Evolutionary conservation across 2,329 filamentous ascomycete species (phyloP).

Genomic region (Ambrosiella beaveri): DNA sequence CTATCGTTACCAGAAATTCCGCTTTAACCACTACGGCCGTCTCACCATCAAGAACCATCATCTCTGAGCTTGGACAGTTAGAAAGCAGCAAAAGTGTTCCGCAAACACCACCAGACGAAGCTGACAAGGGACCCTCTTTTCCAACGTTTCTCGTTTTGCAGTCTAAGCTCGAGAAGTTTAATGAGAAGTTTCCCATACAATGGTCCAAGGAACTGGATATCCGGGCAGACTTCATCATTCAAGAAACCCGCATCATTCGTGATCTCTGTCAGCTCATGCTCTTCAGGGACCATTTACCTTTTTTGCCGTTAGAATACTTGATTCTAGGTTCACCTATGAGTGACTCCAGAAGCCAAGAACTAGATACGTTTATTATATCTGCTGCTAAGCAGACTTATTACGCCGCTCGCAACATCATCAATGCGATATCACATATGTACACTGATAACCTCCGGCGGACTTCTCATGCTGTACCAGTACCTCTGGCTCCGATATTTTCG

Average conservation of each 20-base stretch:
- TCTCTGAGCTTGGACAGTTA: too few species aligned
- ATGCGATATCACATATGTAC: too few species aligned
- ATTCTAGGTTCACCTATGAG: too few species aligned
- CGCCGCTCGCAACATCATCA: too few species aligned
- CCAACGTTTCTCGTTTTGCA: background rate
- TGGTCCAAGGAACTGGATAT: background rate
- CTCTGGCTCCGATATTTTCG: background rate
- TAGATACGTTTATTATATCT: too few species aligned
- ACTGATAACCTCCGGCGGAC: too few species aligned
- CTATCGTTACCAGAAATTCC: background rate
- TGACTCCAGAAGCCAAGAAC: too few species aligned
- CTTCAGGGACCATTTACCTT: background rate
- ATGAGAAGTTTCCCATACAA: background rate
- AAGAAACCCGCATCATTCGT: background rate
- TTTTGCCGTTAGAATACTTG: too few species aligned
- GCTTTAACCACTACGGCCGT: background rate
- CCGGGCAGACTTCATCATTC: background rate
- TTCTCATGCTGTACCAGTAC: background rate
- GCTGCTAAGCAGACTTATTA: too few species aligned
- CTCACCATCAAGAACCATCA: too few species aligned
- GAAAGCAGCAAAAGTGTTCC: too few species aligned
- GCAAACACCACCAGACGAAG: too few species aligned
- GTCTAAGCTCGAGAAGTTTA: background rate
- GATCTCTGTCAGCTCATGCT: constrained; percentile 1
- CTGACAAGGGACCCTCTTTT: background rate